Evolutionary conservation across 805 yeast species (phyloP).

Genomic region (Phaffomyces thermotolerans): DNA sequence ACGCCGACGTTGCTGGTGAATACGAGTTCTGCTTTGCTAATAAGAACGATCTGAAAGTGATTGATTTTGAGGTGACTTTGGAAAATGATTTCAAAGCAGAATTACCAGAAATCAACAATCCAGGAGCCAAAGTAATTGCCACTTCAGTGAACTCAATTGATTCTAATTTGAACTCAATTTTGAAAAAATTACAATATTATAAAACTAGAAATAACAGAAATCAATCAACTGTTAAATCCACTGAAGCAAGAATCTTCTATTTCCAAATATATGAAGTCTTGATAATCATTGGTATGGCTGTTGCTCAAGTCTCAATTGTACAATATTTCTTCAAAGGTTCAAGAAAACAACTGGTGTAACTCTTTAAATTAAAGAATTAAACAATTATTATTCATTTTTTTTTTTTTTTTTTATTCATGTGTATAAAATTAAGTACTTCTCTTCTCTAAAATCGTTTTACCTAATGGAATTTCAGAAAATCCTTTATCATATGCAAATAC

Average conservation of each 20-base stretch:
- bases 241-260: slow-evolving; percentile 75
- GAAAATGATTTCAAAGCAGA: slow-evolving; percentile 34
- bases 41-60: slow-evolving; percentile 60
- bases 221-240: slow-evolving; percentile 76
- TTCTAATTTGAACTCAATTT: slow-evolving; percentile 46
- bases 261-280: slow-evolving; percentile 66
- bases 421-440: slow-evolving; percentile 24
- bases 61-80: slow-evolving; percentile 53
- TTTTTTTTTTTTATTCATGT: neutral
- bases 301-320: slow-evolving; percentile 58
- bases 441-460: slow-evolving; percentile 54
- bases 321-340: slow-evolving; percentile 68
- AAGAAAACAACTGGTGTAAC: slow-evolving; percentile 44
- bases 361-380: no score
- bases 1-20: slow-evolving; percentile 50
- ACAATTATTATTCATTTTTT: neutral
- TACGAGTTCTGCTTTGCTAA: slow-evolving; percentile 61
- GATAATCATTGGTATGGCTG: slow-evolving; percentile 70
- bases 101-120: slow-evolving; percentile 21
- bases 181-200: slow-evolving; percentile 67
- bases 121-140: slow-evolving; percentile 41
- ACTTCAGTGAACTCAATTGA: slow-evolving; percentile 52
- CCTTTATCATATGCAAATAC: slow-evolving; percentile 54
- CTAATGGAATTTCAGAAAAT: slow-evolving; percentile 48
- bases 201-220: slow-evolving; percentile 87